Percentiles rank a stretch among this genome's conserved stretches.
phyloP scores from a whole-genome alignment of 345 rosid genomes.

The Syzygium oleosum region DNA sequence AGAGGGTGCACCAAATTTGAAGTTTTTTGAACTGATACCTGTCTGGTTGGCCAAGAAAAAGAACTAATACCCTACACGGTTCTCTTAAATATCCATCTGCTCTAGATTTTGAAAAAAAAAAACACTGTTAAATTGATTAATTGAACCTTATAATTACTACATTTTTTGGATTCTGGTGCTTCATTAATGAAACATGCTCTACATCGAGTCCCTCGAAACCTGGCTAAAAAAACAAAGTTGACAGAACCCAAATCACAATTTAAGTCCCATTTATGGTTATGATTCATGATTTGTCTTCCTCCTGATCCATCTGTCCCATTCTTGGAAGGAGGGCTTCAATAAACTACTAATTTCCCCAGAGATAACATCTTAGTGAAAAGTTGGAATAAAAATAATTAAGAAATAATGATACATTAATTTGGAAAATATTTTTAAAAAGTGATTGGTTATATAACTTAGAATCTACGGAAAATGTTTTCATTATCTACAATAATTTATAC shows the following conservation, averaged over 20 bases:
- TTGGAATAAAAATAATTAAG: not conserved
- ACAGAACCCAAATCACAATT: not conserved
- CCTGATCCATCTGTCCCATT: not conserved
- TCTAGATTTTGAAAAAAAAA: not conserved
- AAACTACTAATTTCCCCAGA: not conserved
- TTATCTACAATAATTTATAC: too few species aligned
- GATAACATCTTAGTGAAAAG: not conserved
- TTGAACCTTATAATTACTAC: not conserved
- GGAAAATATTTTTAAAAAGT: too few species aligned
- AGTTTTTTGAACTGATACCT: not conserved
- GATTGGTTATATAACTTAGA: too few species aligned
- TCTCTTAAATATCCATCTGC: not conserved
- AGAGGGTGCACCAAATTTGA: not conserved
- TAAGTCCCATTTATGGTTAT: not conserved
- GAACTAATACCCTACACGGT: not conserved
- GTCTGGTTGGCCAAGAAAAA: not conserved
- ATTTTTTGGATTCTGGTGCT: not conserved
- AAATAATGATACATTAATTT: not conserved
- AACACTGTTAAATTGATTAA: not conserved
- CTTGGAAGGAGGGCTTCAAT: not conserved
- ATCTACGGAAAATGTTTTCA: too few species aligned
- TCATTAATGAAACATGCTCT: not conserved
- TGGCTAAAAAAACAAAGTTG: not conserved
- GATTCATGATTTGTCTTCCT: not conserved
- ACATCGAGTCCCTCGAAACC: not conserved